Conservation (phyloP, 1,284 basidiomycete species). For the Sphaerobolus stellatus region DNA sequence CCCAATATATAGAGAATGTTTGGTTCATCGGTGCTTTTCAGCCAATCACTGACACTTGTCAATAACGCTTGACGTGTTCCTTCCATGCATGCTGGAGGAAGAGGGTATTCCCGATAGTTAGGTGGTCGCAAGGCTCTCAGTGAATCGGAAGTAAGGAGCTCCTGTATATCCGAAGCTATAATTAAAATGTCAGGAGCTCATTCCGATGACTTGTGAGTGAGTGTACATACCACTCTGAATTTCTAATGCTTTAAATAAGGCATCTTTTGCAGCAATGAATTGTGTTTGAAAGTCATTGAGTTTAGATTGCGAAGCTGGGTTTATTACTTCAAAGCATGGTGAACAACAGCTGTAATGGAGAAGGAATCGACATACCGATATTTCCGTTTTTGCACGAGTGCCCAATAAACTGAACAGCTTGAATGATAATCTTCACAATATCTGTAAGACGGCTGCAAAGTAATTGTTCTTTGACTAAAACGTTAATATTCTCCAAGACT, state of each 20-base stretch:
- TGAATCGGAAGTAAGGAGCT: no score
- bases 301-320: neutral
- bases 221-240: neutral
- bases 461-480: no score
- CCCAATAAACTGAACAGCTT: neutral
- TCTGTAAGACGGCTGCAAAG: no score
- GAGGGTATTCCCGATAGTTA: neutral
- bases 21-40: conserved; percentile 18
- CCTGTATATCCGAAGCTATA: neutral
- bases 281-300: neutral
- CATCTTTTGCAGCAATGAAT: neutral
- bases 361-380: neutral
- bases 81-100: no score
- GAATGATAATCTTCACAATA: no score
- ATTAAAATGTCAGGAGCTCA: neutral
- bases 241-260: neutral
- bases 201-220: neutral
- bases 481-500: no score
- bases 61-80: conserved; percentile 28
- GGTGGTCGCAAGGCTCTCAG: no score
- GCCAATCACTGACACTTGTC: conserved; percentile 22
- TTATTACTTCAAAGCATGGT: neutral
- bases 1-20: conserved; percentile 34
- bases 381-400: neutral
- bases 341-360: neutral